These are phyloP conservation scores for Ammopiptanthus mongolicus DNA, from an alignment of 306 rosid species.

Conservation along the genomic window DNA sequence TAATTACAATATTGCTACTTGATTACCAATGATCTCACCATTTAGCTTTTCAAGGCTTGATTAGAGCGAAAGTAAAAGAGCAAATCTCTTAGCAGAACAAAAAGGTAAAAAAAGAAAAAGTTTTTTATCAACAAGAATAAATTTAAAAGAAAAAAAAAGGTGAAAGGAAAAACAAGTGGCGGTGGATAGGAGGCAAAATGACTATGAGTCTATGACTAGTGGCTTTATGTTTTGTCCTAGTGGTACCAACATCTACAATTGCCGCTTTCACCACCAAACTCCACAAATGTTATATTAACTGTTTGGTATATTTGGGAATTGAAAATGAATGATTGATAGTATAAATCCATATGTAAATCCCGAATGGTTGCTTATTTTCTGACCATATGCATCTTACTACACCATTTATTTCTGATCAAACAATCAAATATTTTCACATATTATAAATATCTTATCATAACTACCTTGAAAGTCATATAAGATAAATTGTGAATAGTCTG, in stretches of 20 bases:
- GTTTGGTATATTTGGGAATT: neutral
- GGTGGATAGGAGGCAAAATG: slow-evolving; percentile 19
- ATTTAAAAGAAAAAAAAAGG: neutral
- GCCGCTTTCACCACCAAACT: neutral
- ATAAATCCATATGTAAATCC: too few relatives aligned
- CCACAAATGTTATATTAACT: neutral
- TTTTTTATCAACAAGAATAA: neutral
- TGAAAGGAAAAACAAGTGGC: neutral
- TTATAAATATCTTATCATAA: too few relatives aligned
- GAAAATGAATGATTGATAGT: neutral
- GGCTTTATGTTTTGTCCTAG: slow-evolving; percentile 14
- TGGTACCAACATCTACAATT: slow-evolving; percentile 15
- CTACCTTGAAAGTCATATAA: too few relatives aligned
- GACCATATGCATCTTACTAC: too few relatives aligned
- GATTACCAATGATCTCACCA: neutral
- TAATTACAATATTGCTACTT: slow-evolving; percentile 16
- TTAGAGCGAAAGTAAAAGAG: neutral
- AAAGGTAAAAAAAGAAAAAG: neutral
- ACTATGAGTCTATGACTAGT: slow-evolving; percentile 16
- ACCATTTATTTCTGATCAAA: too few relatives aligned
- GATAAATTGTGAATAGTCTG: too few relatives aligned
- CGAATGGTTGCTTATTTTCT: too few relatives aligned
- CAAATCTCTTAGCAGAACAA: neutral
- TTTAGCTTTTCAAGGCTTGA: neutral
- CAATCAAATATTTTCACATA: too few relatives aligned